phyloP scores from a whole-genome alignment of 805 yeast genomes.

The Kodamaea sagamina region DNA sequence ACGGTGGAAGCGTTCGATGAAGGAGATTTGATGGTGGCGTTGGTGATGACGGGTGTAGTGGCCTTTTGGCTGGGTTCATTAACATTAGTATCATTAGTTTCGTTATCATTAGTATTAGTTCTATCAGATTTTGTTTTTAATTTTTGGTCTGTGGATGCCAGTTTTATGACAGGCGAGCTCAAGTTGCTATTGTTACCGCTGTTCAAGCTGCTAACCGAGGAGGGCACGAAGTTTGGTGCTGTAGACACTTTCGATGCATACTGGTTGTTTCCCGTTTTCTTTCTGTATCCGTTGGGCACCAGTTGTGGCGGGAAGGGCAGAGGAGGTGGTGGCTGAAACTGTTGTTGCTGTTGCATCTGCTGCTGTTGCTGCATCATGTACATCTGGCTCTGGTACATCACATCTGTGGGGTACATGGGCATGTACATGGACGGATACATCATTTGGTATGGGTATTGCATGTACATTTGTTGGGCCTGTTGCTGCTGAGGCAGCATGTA shows the following conservation, averaged over 20 bases:
- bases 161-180: constrained; percentile 8
- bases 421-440: constrained; percentile 19
- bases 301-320: constrained; percentile 6
- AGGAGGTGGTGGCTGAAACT: constrained; percentile 10
- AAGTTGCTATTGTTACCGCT: constrained; percentile 4
- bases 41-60: constrained; percentile 1
- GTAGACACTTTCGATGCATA: constrained; percentile 13
- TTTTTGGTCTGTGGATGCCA: constrained; percentile 4
- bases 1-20: constrained; percentile 2
- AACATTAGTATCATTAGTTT: constrained; percentile 4
- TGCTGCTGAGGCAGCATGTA: constrained; percentile 16
- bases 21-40: constrained; percentile 1
- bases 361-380: constrained; percentile 17
- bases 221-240: constrained; percentile 12
- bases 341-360: constrained; percentile 12
- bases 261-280: constrained; percentile 11
- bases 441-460: constrained; percentile 19
- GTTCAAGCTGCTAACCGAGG: constrained; percentile 9
- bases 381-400: constrained; percentile 17
- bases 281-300: constrained; percentile 8
- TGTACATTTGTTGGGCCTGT: constrained; percentile 14
- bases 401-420: constrained; percentile 18
- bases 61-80: background rate
- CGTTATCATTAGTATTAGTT: constrained; percentile 5
- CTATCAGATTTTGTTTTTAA: constrained; percentile 5